These are phyloP conservation scores for Chrysochromulina parva DNA, from an alignment of 78 protist species.

Conservation along the genomic window DNA sequence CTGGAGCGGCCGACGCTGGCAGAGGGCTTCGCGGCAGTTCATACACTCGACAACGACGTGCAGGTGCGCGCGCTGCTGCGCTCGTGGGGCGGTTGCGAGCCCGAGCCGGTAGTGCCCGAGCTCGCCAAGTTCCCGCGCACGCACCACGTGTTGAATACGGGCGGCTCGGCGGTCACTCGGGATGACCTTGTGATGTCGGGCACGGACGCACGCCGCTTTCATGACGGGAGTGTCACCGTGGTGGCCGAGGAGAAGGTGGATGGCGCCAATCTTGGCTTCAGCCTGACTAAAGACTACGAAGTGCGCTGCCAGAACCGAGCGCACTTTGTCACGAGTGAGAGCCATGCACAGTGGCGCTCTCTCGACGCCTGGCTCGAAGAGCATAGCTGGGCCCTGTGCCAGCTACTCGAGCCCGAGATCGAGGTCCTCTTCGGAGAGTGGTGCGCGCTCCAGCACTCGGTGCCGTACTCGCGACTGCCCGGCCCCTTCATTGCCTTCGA, in stretches of 20 bases:
- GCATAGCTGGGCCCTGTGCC: slow-evolving; percentile 27
- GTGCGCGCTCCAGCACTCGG: slow-evolving; percentile 48
- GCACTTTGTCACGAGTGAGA: slow-evolving; percentile 18
- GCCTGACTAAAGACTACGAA: background rate
- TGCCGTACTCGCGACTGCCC: slow-evolving; percentile 46
- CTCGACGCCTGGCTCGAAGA: slow-evolving; percentile 47
- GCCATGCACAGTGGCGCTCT: slow-evolving; percentile 19
- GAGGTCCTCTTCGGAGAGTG: slow-evolving; percentile 62
- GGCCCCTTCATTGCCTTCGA: slow-evolving; percentile 65
- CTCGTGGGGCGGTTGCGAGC: background rate
- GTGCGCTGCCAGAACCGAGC: slow-evolving; percentile 48
- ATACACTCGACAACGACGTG: background rate
- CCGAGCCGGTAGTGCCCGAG: background rate
- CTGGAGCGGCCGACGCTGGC: background rate
- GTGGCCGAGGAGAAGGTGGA: slow-evolving; percentile 48
- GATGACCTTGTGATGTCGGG: slow-evolving; percentile 34
- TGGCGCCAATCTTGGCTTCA: slow-evolving; percentile 54
- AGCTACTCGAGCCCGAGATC: slow-evolving; percentile 35
- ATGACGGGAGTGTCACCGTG: background rate
- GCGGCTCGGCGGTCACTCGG: slow-evolving; percentile 36
- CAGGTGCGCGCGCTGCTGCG: background rate
- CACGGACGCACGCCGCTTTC: background rate
- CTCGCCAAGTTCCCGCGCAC: slow-evolving; percentile 45
- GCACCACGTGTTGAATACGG: slow-evolving; percentile 14
- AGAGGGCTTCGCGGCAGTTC: background rate